These are phyloP conservation scores for Sordariomycetes sp. DNA, from an alignment of 2,329 filamentous ascomycete species.

Conservation along the genomic window DNA sequence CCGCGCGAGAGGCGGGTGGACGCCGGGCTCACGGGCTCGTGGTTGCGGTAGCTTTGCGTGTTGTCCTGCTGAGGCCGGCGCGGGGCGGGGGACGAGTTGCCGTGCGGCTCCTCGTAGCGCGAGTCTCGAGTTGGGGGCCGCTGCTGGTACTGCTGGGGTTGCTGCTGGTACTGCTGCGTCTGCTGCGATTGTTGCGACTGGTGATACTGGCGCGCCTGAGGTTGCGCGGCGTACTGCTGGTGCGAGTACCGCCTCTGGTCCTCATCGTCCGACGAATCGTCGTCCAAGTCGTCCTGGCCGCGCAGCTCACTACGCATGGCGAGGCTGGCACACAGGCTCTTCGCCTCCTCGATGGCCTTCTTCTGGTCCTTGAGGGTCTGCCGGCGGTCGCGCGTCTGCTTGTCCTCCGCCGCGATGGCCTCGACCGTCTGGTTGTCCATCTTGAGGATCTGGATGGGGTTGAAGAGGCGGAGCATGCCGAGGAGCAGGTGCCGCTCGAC, in stretches of 20 bases:
- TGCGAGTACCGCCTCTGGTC: not conserved
- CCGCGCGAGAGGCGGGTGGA: not conserved
- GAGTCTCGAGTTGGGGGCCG: constrained; percentile 3
- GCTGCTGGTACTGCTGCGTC: not conserved
- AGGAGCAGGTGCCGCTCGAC: constrained; percentile 39
- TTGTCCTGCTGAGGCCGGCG: not conserved
- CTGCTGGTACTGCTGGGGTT: constrained; percentile 7
- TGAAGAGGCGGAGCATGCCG: constrained; percentile 40
- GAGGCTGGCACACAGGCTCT: constrained; percentile 34
- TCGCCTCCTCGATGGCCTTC: constrained; percentile 38
- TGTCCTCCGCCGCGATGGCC: constrained; percentile 41
- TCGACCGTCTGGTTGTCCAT: constrained; percentile 34
- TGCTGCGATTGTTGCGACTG: not conserved
- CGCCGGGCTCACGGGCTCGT: not conserved
- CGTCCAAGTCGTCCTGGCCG: constrained; percentile 14
- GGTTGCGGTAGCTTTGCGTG: not conserved
- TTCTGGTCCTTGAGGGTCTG: constrained; percentile 35
- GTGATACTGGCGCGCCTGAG: not conserved
- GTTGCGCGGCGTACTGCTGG: no score
- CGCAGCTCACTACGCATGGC: constrained; percentile 42
- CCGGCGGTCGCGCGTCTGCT: constrained; percentile 38
- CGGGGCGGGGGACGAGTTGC: not conserved
- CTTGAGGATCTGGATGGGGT: constrained; percentile 37
- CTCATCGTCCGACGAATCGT: constrained; percentile 11
- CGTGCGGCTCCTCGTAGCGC: not conserved